Evolutionary conservation across 1,139 yeast genomes (phyloP), one percentile per base, ranked within the genome.

Genomic region (Blastobotrys aristatus): DNA sequence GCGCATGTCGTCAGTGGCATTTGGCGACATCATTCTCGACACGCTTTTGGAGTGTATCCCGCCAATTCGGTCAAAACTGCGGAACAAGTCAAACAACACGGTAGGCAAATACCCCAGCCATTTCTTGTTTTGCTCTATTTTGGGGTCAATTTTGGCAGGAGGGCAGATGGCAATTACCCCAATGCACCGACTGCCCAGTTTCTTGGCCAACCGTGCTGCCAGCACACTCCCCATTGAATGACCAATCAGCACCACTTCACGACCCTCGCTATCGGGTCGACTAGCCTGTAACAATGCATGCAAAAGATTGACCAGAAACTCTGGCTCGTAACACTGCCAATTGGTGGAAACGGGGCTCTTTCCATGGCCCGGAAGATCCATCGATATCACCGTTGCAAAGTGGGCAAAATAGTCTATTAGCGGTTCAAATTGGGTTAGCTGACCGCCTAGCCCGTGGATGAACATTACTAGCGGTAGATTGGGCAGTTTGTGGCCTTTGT

Each of bases 331-430:
- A 53, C 75, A 79, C 2, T 58, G 60, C 59, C 61, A 57, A 14
- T 53, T 53, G 13, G 52, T 22, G 17, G 43, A 31, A 11, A 48
- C 70, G 1, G 59, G 54, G 68, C 80, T 68, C 27, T 59, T 56
- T 16, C 94, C 94, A 64, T 82, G 82, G 0, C 94, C 94, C 0
- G 94, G 94, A 47, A 84, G 69, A 59, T 84, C 94, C 18, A 84
- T 58, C 1, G 86, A 73, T 47, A 80, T 60, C 2, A 83, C 72
- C 53, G 82, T 84, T 57, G 80, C 74, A 60, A 84, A 80, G 58
- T 82, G 84, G 26, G 86, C 72, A 50, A 84, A 73, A 48, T 80
- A 72, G 36, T 79, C 84, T 65, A 84, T 71, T 37, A 83, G 66
- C 2, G 79, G 76, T 56, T 82, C 87, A 60, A 85, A 84, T 60